Conservation (phyloP, 23 red algal genomes). For the Agarophyton chilense region DNA sequence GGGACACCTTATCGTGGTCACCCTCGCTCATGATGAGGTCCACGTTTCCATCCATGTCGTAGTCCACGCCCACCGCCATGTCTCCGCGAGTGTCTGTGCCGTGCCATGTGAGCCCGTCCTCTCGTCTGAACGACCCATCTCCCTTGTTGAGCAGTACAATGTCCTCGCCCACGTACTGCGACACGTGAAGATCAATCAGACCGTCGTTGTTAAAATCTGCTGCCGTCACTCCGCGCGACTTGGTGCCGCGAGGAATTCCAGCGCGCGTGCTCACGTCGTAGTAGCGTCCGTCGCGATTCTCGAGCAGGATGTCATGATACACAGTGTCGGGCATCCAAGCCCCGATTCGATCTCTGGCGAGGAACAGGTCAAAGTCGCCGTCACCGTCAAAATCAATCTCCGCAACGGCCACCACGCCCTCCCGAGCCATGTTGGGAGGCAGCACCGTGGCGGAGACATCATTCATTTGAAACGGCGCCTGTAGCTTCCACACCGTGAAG, state of each 20-base stretch:
- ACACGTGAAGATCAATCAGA: slow-evolving; percentile 38
- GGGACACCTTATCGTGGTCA: background rate
- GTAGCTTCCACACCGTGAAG: background rate
- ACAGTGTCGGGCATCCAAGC: background rate
- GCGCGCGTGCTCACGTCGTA: background rate
- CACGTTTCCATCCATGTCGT: slow-evolving; percentile 58
- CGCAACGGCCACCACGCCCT: background rate
- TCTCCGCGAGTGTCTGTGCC: slow-evolving; percentile 11
- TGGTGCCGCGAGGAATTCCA: background rate
- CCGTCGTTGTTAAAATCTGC: slow-evolving; percentile 79
- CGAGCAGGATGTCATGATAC: slow-evolving; percentile 30
- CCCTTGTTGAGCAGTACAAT: slow-evolving; percentile 45
- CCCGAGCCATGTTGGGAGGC: background rate
- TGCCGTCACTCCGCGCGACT: slow-evolving; percentile 30
- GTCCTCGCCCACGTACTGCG: background rate
- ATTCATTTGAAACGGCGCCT: background rate
- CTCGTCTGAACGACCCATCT: background rate
- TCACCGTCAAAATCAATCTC: slow-evolving; percentile 58
- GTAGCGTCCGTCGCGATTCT: slow-evolving; percentile 17
- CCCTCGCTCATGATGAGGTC: slow-evolving; percentile 32
- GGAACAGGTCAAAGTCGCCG: slow-evolving; percentile 54
- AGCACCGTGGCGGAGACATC: background rate
- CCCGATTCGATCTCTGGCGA: background rate
- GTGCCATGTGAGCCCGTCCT: background rate
- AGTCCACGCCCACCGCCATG: slow-evolving; percentile 49